These are phyloP conservation scores for Ambrosia hybrid DNA, from an alignment of 140 eudicot species.

Conservation along the genomic window DNA sequence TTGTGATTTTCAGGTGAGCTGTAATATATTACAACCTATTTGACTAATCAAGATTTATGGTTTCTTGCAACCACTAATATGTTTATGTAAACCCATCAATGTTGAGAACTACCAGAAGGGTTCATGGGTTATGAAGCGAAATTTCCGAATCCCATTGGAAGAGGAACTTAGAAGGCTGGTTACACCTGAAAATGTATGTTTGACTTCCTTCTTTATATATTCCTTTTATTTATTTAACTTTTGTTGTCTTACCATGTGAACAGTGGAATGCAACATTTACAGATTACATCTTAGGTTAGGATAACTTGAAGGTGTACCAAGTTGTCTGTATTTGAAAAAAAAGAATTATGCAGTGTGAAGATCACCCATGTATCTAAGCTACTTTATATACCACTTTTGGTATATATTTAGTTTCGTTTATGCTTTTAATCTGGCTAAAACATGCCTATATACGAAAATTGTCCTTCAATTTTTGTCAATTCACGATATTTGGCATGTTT, in stretches of 20 bases:
- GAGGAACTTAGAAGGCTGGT: conserved; percentile 93
- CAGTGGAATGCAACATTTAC: no score
- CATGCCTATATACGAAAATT: neutral
- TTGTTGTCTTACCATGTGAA: neutral
- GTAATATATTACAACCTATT: neutral
- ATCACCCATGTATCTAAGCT: no score
- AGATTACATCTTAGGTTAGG: no score
- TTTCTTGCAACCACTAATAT: conserved; percentile 18
- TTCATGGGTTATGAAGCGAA: conserved; percentile 83
- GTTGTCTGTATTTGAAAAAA: no score
- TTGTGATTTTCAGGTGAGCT: conserved; percentile 84
- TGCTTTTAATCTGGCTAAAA: neutral
- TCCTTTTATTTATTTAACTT: neutral
- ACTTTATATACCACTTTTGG: no score
- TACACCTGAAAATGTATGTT: conserved; percentile 88
- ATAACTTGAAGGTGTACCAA: no score
- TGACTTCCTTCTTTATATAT: neutral
- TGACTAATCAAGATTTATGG: conserved; percentile 10
- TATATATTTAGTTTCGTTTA: neutral
- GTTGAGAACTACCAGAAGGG: conserved; percentile 50
- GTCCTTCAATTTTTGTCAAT: neutral
- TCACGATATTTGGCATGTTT: neutral
- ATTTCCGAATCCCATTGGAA: conserved; percentile 79
- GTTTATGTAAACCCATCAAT: conserved; percentile 9
- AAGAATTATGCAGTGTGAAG: no score